A percentile compares a stretch with the other conserved stretches of the same genome.
phyloP scores from a whole-genome alignment of 2,329 filamentous ascomycete species.

The Cytospora piceicola region DNA sequence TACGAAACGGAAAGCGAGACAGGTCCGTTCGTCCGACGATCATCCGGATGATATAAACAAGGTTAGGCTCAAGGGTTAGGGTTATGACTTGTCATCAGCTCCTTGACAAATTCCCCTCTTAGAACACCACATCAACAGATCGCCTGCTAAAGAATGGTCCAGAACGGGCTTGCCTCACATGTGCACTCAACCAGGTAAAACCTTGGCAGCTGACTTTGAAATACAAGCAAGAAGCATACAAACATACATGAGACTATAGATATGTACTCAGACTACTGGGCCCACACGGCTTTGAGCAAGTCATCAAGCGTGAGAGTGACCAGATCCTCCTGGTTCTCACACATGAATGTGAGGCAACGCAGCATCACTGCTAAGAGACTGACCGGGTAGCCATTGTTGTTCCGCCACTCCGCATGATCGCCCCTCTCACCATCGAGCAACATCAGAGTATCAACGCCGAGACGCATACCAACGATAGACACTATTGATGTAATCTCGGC shows the following conservation, averaged over 20 bases:
- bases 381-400: conserved; percentile 7
- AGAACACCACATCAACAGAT: too few species aligned
- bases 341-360: conserved; percentile 15
- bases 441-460: not conserved
- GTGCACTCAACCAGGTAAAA: too few species aligned
- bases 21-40: not conserved
- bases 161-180: too few species aligned
- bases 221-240: too few species aligned
- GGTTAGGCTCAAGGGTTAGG: too few species aligned
- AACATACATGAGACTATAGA: too few species aligned
- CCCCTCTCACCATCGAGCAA: conserved; percentile 8
- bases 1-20: not conserved
- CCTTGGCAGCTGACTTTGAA: too few species aligned
- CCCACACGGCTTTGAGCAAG: conserved; percentile 2
- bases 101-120: too few species aligned
- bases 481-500: not conserved
- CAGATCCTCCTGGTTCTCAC: conserved; percentile 15
- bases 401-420: conserved; percentile 5
- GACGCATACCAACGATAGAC: conserved; percentile 2
- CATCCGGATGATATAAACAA: not conserved
- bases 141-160: too few species aligned
- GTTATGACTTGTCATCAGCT: too few species aligned
- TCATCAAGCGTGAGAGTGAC: not conserved
- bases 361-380: conserved; percentile 7
- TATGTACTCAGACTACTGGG: not conserved